A percentile compares a stretch with the other conserved stretches of the same genome.
Evolutionary conservation across 1,284 basidiomycete genomes (phyloP).

Genomic region (Xerocomus minutiporus): DNA sequence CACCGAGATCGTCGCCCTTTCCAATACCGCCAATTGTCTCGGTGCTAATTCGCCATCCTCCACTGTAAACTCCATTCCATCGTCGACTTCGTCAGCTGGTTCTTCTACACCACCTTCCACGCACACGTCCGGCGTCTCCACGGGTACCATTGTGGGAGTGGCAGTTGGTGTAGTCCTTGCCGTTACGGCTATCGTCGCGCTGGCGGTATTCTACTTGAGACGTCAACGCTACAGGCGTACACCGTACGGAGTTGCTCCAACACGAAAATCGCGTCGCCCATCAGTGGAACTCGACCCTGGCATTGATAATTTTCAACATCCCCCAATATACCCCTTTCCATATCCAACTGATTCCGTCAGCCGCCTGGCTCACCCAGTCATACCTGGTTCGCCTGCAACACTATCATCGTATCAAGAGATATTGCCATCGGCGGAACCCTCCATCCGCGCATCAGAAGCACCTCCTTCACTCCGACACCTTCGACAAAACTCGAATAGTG

Average conservation of each 20-base stretch:
- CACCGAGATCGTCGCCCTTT: conserved; percentile 42
- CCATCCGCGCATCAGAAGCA: conserved; percentile 8
- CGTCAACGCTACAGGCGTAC: conserved; percentile 34
- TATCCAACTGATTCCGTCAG: conserved; percentile 25
- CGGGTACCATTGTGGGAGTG: conserved; percentile 51
- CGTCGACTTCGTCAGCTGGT: conserved; percentile 29
- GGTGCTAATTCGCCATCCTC: conserved; percentile 50
- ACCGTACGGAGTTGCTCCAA: conserved; percentile 16
- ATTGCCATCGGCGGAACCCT: conserved; percentile 6
- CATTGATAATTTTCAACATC: conserved; percentile 16
- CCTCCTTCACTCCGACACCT: conserved; percentile 26
- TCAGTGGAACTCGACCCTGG: conserved; percentile 31
- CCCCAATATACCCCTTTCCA: conserved; percentile 30
- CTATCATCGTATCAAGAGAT: conserved; percentile 7
- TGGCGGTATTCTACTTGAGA: conserved; percentile 42
- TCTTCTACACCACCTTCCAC: conserved; percentile 24
- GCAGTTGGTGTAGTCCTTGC: conserved; percentile 56
- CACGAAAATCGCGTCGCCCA: conserved; percentile 25
- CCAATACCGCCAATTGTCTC: conserved; percentile 53
- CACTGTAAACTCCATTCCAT: conserved; percentile 27
- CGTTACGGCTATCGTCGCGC: conserved; percentile 44
- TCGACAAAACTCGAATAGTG: conserved; percentile 21
- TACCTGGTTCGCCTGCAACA: conserved; percentile 1
- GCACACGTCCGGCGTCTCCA: conserved; percentile 30
- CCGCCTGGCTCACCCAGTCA: conserved; percentile 15